These are phyloP conservation scores for Alternaria gansuensis DNA, from an alignment of 2,329 filamentous ascomycete genomes.

Conservation along the genomic window DNA sequence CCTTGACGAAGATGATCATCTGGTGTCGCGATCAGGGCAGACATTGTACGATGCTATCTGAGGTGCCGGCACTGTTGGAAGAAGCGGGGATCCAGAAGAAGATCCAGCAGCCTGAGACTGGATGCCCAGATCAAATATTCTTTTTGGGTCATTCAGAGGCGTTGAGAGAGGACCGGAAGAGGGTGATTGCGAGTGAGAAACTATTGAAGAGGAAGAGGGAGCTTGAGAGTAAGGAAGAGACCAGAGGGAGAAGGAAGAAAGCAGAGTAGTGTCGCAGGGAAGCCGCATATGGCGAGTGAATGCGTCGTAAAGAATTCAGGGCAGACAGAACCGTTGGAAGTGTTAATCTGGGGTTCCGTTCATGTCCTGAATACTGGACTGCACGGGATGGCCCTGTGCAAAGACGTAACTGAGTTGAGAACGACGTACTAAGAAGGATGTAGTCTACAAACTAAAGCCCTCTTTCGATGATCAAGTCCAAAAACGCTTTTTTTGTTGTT, in stretches of 20 bases:
- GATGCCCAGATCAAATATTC: conserved; percentile 25
- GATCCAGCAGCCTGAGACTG: conserved; percentile 18
- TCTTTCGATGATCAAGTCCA: no score
- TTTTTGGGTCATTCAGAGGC: conserved; percentile 3
- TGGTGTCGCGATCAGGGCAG: conserved; percentile 20
- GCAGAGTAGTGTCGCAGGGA: not conserved
- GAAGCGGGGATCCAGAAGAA: conserved; percentile 16
- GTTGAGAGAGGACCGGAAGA: conserved; percentile 23
- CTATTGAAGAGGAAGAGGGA: conserved; percentile 8
- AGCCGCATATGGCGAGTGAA: not conserved
- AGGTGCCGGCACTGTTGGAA: conserved; percentile 16
- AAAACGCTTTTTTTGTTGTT: no score
- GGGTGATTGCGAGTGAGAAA: conserved; percentile 3
- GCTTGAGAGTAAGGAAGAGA: not conserved
- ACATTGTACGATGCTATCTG: conserved; percentile 18
- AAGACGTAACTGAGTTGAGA: no score
- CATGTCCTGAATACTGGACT: not conserved
- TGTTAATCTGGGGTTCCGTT: not conserved
- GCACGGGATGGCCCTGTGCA: no score
- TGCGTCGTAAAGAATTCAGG: not conserved
- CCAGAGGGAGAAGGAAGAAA: conserved; percentile 16
- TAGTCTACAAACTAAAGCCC: no score
- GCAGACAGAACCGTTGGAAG: not conserved
- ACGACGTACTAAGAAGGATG: no score
- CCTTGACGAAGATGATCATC: conserved; percentile 25